These are phyloP conservation scores for Ganoderma boninense DNA, from an alignment of 1,284 basidiomycete species.

Conservation along the genomic window DNA sequence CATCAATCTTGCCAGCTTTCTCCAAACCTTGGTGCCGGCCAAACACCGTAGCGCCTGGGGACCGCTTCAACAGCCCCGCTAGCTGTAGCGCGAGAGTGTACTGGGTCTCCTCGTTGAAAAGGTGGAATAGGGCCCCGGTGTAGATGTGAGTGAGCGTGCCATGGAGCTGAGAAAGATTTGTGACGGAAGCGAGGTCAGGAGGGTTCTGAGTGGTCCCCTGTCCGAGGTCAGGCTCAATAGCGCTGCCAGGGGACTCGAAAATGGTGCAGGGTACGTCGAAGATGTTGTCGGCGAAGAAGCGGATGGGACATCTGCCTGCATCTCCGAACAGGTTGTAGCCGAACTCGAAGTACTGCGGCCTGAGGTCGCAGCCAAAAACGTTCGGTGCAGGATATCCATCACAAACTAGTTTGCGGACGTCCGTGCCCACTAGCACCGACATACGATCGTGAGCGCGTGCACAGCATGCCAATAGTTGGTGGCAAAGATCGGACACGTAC, in stretches of 20 bases:
- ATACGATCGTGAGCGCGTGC: background rate
- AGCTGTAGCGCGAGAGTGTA: conserved; percentile 43
- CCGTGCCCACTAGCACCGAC: conserved; percentile 43
- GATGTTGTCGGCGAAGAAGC: conserved; percentile 44
- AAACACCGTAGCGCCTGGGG: conserved; percentile 39
- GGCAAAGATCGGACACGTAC: conserved; percentile 34
- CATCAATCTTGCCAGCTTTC: conserved; percentile 40
- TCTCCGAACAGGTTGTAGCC: conserved; percentile 43
- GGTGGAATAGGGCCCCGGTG: conserved; percentile 46
- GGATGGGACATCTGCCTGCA: conserved; percentile 33
- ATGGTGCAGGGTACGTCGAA: conserved; percentile 36
- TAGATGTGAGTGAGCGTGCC: conserved; percentile 41
- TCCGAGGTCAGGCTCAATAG: no score
- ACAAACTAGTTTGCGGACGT: conserved; percentile 43
- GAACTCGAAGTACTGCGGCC: conserved; percentile 42
- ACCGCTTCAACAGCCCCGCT: conserved; percentile 36
- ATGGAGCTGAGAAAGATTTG: conserved; percentile 32
- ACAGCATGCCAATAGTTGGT: background rate
- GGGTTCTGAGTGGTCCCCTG: background rate
- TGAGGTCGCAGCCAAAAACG: conserved; percentile 44
- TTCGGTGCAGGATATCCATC: conserved; percentile 43
- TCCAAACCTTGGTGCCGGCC: conserved; percentile 44
- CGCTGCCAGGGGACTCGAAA: background rate
- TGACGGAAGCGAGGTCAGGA: conserved; percentile 20
- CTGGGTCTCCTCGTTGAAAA: conserved; percentile 47